Percentiles rank a stretch among this genome's conserved stretches.
These are phyloP conservation scores for Bidens hawaiensis DNA, from an alignment of 140 eudicot species.

Conservation along the genomic window DNA sequence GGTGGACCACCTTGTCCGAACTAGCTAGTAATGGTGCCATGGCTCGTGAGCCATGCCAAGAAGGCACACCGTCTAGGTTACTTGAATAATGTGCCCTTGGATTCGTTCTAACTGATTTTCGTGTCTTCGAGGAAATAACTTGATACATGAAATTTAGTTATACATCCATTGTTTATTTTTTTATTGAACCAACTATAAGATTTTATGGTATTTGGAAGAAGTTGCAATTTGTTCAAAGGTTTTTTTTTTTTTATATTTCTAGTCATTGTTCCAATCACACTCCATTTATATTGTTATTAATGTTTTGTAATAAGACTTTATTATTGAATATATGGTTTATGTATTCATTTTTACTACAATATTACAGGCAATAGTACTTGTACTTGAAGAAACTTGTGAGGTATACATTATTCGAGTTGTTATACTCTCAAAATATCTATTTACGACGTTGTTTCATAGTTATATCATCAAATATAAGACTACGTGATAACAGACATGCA, in stretches of 20 bases:
- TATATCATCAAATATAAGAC: no score
- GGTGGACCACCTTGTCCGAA: conserved; percentile 32
- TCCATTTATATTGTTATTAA: neutral
- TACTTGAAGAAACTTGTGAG: neutral
- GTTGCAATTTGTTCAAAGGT: conserved; percentile 18
- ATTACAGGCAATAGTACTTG: no score
- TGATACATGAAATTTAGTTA: conserved; percentile 13
- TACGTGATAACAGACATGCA: no score
- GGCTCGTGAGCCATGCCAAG: neutral
- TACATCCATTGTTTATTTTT: conserved; percentile 6
- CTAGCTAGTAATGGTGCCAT: neutral
- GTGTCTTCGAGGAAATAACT: neutral
- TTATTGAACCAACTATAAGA: neutral
- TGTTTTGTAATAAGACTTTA: neutral
- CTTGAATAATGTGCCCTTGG: neutral
- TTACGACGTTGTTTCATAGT: no score
- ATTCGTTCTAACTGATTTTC: neutral
- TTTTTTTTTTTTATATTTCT: neutral
- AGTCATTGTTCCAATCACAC: neutral
- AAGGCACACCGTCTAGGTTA: neutral
- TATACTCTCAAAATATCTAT: neutral
- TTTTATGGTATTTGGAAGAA: neutral
- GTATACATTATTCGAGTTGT: neutral
- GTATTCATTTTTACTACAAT: neutral
- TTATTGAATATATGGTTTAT: neutral